These are phyloP conservation scores for Botrytis aclada DNA, from an alignment of 2,329 filamentous ascomycete species.

Conservation along the genomic window DNA sequence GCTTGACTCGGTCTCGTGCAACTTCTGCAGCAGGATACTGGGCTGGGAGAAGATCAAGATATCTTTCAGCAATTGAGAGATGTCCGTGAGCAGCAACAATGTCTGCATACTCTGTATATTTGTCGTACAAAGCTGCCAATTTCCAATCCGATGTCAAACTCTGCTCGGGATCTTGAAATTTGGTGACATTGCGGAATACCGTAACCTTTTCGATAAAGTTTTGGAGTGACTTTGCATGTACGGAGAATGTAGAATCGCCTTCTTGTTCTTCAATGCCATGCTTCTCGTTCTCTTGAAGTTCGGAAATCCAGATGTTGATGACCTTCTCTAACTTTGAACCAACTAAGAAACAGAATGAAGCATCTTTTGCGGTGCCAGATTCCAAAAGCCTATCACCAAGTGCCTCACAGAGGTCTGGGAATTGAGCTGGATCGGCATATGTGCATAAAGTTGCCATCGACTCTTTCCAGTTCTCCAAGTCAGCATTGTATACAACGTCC, in stretches of 20 bases:
- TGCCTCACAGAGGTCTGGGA: constrained; percentile 90
- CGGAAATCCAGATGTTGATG: constrained; percentile 86
- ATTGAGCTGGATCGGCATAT: constrained; percentile 86
- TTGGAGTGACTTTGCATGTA: constrained; percentile 85
- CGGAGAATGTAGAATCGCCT: constrained; percentile 80
- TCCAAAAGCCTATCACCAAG: constrained; percentile 89
- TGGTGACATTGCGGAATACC: constrained; percentile 89
- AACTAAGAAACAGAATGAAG: constrained; percentile 93
- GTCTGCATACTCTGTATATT: constrained; percentile 96
- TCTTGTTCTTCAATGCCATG: constrained; percentile 65
- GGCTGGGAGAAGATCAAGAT: constrained; percentile 79
- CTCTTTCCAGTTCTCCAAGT: constrained; percentile 92
- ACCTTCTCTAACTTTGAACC: constrained; percentile 98
- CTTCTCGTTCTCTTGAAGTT: constrained; percentile 81
- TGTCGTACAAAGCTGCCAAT: constrained; percentile 81
- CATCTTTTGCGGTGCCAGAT: constrained; percentile 75
- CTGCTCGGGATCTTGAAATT: constrained; percentile 79
- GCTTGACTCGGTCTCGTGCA: constrained; percentile 77
- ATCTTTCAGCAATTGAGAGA: constrained; percentile 81
- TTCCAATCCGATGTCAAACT: constrained; percentile 78
- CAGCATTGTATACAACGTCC: constrained; percentile 96
- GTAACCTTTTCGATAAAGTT: constrained; percentile 98
- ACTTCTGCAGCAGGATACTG: constrained; percentile 85
- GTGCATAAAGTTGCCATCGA: constrained; percentile 95
- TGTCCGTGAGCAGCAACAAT: constrained; percentile 89